Base-by-base conservation (phyloP, 345 rosid species). In the Arabidopsis suecica region DNA sequence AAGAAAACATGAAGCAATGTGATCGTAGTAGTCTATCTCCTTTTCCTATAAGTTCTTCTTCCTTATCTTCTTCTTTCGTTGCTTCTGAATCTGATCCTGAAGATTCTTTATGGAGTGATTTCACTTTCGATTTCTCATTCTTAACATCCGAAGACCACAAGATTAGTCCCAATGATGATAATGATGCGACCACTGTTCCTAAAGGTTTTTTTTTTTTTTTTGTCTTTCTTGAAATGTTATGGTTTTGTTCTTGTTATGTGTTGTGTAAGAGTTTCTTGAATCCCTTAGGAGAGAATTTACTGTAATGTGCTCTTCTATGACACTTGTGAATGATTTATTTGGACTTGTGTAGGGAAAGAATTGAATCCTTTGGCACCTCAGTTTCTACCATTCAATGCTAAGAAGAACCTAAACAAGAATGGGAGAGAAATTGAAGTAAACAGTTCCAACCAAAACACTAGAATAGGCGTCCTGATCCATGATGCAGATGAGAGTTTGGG, bases 331-430 rank as follows among this genome's bases (percentile, higher is more conserved):
- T 36, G 38, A 7, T 36, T 36, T 36, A 9, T 36, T 7, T 36
- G 38, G 38, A 36, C 7, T 7, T 7, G 9, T 34, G 37, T 34
- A 34, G 37, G 8, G 37, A 3, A 28, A 28, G 32, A 28, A 28
- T 77, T 83, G 59, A 82, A 84, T 72, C 86, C 85, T 66, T 40
- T 83, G 53, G 87, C 88, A 3, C 84, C 87, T 74, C 79, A 75
- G 16, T 82, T 82, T 61, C 56, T 79, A 78, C 84, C 84, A 22
- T 72, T 65, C 30, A 77, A 40, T 74, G 79, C 73, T 36, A 76
- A 66, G 69, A 82, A 25, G 57, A 70, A 45, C 9, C 41, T 54
- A n/a, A 64, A 68, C 50, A 63, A 33, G 45, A 53, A 7, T 71
- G 81, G 42, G 57, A 76, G 44, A 12, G 76, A 75, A 59, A 44